Conservation (phyloP, 148 eudicot species). For the Amaranthus hypochondriacus region DNA sequence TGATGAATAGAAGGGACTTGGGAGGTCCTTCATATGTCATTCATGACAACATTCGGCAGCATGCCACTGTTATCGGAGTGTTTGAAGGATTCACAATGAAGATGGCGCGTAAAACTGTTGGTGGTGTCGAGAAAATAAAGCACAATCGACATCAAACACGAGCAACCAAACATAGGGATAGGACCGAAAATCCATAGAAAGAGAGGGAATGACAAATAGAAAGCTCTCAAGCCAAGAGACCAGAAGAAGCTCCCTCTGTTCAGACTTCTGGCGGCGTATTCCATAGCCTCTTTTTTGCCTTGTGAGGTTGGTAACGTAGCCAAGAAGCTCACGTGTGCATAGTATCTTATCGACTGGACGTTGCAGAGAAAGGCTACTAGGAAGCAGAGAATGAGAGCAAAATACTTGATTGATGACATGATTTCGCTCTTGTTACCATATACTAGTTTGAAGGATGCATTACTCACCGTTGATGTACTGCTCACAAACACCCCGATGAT, state of each 20-base stretch:
- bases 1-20: neutral
- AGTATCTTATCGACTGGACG: slow-evolving; percentile 72
- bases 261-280: slow-evolving; percentile 58
- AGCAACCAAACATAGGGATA: slow-evolving; percentile 65
- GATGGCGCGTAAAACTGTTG: slow-evolving; percentile 51
- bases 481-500: slow-evolving; percentile 63
- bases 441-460: slow-evolving; percentile 32
- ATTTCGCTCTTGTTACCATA: slow-evolving; percentile 47
- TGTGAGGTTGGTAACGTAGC: slow-evolving; percentile 50
- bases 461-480: slow-evolving; percentile 39
- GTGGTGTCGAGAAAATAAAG: slow-evolving; percentile 81
- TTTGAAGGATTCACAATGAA: slow-evolving; percentile 43
- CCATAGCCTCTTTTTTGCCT: slow-evolving; percentile 41
- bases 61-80: slow-evolving; percentile 3
- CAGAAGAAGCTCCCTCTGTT: slow-evolving; percentile 73
- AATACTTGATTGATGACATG: slow-evolving; percentile 55
- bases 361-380: slow-evolving; percentile 74
- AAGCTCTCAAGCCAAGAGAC: slow-evolving; percentile 79
- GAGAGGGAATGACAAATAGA: slow-evolving; percentile 75
- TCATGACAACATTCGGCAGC: neutral
- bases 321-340: slow-evolving; percentile 76
- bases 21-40: neutral
- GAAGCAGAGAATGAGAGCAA: slow-evolving; percentile 62
- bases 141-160: slow-evolving; percentile 45
- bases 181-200: slow-evolving; percentile 86